Base-by-base conservation (phyloP, 208 protist species). In the Jaenimonas drosophilae region DNA sequence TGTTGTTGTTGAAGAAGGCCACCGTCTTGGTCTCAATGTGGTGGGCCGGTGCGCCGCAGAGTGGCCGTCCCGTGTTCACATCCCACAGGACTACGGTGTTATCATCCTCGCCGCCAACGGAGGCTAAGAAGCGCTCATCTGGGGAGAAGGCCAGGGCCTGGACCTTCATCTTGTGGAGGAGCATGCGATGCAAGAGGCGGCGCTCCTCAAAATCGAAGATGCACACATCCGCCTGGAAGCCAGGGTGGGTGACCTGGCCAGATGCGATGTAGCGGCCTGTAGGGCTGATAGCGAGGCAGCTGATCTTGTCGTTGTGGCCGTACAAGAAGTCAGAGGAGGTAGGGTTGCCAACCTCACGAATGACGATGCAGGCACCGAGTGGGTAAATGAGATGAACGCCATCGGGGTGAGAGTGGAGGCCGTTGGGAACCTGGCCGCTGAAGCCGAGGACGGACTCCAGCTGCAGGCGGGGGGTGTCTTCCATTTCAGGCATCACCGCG, bases 71-170 rank as follows among this genome's bases (percentile, higher is more conserved):
- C 0, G 75, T 92, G 23, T 83, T 59, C 17, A 97, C 72, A 43
- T 97, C 87, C 93, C 94, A 98, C 14, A 97, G 60, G 1, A 96
- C 94, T 1, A 97, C 71, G 4, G 78, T 87, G 70, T 97, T 97
- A 65, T 98, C 96, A 61, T 98, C 96, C 19, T 79, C 39, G 24
- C 93, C 96, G 27, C 96, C 96, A 43, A 98, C 68, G 11, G 91
- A 95, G 20, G 82, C 93, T 16, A 98, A 75, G 44, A 76, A 96
- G 42, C 70, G 39, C 56, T 97, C 93, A 32, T 96, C 79, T 20
- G 64, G 63, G n/a, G 91, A 97, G 63, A 98, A 98, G 4, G 88
- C 79, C 24, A 98, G 72, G 0, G 80, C 72, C 69, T 96, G 72
- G 24, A 98, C 93, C 58, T 91, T 88, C 19, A 91, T 88, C 58